Base-by-base conservation (phyloP, 148 eudicot genomes). In the Rhododendron ovatum region DNA sequence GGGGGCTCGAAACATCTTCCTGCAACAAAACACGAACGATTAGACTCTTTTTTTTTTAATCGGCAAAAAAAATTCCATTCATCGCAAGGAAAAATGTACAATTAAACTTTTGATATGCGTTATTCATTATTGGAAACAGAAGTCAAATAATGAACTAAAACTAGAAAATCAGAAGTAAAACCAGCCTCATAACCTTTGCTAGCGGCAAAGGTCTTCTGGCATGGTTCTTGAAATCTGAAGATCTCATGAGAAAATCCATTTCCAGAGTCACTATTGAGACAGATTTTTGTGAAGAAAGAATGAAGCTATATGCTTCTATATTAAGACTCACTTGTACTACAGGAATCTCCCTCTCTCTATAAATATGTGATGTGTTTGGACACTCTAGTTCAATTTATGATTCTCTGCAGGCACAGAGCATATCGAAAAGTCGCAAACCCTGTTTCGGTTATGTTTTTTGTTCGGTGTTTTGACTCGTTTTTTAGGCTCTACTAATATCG, bases 1-100 rank as follows among this genome's bases (percentile, higher is more conserved):
- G 74, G 0, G 95, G 97, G 88, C 94, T 91, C 17, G 95, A 90
- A 51, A 94, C 82, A 17, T 92, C 94, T 61, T 95, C 95, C 99
- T 96, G 92, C 89, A 50, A 59, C 53, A 24, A 84, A 75, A 57
- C 83, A 53, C 6, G 24, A 35, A 51, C n/a, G 73, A 86, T 71
- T 13, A 82, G 4, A 53, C 15, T 13, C 13, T 51, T 13, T 4
- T 53, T 48, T 48, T 53, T 53, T 13, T 15, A 53, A 53, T 53
- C 18, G 1, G 57, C 4, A 13, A 53, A 53, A 2, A 53, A 53
- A 53, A 14, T 53, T 13, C 15, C 18, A 15, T 53, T 53, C 57
- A 53, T 14, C 18, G 5, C 57, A 3, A 15, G 4, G 57, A 14
- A 13, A 53, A 53, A 53, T 20, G 45, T 41, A 41, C 45, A 15